Conservation (phyloP, 257 asterid genomes). For the Rubia yunnanensis region DNA sequence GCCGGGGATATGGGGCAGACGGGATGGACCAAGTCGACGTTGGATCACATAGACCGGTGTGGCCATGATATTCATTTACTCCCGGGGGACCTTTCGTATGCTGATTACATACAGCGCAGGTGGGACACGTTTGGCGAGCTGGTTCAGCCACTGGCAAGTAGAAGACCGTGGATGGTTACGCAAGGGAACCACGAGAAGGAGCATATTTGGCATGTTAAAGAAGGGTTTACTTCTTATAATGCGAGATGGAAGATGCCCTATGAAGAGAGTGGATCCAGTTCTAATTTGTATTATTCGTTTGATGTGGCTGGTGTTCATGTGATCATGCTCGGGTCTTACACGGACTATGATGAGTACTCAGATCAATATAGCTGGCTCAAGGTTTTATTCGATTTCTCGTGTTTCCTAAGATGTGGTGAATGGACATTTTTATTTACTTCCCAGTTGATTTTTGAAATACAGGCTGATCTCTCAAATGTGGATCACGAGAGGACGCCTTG, state of each 20-base stretch:
- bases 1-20: conserved; percentile 98
- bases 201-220: conserved; percentile 42
- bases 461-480: conserved; percentile 71
- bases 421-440: not conserved
- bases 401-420: not conserved
- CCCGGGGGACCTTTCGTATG: conserved; percentile 95
- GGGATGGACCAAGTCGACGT: conserved; percentile 83
- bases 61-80: conserved; percentile 69
- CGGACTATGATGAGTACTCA: conserved; percentile 51
- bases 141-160: conserved; percentile 91
- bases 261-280: conserved; percentile 66
- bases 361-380: conserved; percentile 77
- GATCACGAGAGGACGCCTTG: conserved; percentile 75
- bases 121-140: conserved; percentile 97
- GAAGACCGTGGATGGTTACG: conserved; percentile 99
- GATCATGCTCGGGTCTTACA: conserved; percentile 84
- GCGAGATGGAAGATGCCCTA: conserved; percentile 98
- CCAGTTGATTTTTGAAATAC: conserved; percentile 15
- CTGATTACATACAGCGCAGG: conserved; percentile 63
- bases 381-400: conserved; percentile 27
- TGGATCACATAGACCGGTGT: conserved; percentile 57
- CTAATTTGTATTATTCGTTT: conserved; percentile 82
- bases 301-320: conserved; percentile 85
- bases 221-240: conserved; percentile 58
- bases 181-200: conserved; percentile 95